Evolutionary conservation across 495 filamentous ascomycete species (phyloP).

Genomic region (Penicillium steckii): DNA sequence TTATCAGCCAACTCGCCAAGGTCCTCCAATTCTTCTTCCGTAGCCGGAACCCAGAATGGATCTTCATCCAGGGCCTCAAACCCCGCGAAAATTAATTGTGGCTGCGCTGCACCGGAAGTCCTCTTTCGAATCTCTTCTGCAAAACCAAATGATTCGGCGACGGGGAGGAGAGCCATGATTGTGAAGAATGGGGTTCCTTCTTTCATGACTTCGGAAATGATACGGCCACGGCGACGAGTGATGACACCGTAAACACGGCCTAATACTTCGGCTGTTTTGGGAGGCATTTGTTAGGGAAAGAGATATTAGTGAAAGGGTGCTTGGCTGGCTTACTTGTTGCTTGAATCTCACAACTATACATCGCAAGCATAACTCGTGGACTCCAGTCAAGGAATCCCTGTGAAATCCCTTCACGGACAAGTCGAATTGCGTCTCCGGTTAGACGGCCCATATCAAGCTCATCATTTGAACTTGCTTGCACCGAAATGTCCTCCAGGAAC

Average conservation of each 20-base stretch:
- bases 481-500: conserved; percentile 76
- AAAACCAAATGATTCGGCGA: conserved; percentile 95
- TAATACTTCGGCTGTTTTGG: conserved; percentile 74
- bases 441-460: conserved; percentile 76
- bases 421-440: conserved; percentile 87
- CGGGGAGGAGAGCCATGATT: conserved; percentile 80
- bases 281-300: conserved; percentile 12
- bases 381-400: conserved; percentile 94
- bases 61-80: conserved; percentile 89
- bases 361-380: conserved; percentile 89
- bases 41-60: conserved; percentile 96
- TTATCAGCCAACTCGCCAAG: conserved; percentile 87
- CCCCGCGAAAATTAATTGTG: conserved; percentile 89
- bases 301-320: too few relatives aligned
- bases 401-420: conserved; percentile 79
- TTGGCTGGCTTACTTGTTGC: conserved; percentile 80
- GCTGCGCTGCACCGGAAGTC: conserved; percentile 84
- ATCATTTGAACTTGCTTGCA: conserved; percentile 53
- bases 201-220: conserved; percentile 86
- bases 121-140: conserved; percentile 92
- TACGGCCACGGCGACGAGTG: conserved; percentile 83
- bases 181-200: conserved; percentile 97
- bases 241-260: conserved; percentile 93
- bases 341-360: conserved; percentile 98
- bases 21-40: conserved; percentile 96